Conservation (phyloP, 139 green algal genomes). For the Micractinium conductrix region DNA sequence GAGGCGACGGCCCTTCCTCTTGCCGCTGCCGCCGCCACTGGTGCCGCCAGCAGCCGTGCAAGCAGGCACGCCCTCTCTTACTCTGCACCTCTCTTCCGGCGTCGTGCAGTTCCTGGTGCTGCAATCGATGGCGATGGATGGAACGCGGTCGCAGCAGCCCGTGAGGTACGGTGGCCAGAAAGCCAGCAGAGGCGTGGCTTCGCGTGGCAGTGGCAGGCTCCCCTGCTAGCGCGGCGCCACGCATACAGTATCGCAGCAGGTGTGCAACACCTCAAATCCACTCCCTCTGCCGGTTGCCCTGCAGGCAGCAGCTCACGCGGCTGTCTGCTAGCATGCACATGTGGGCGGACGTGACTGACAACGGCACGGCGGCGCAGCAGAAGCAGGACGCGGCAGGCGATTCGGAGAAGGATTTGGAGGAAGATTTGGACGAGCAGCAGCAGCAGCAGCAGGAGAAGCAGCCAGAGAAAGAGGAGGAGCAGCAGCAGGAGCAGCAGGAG, state of each 20-base stretch:
- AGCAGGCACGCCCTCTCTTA: not conserved
- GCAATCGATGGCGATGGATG: slow-evolving; percentile 1
- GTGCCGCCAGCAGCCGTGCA: not conserved
- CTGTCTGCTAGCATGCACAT: not conserved
- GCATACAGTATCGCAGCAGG: no score
- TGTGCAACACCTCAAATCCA: no score
- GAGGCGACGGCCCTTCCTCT: not conserved
- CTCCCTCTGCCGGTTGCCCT: no score
- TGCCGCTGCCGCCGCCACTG: not conserved
- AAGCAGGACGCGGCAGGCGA: not conserved
- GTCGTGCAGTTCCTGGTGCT: slow-evolving; percentile 4
- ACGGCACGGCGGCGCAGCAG: not conserved
- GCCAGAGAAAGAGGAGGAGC: not conserved
- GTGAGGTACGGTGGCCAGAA: no score
- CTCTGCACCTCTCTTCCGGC: no score
- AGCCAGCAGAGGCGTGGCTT: no score
- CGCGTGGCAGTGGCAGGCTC: no score
- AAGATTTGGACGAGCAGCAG: not conserved
- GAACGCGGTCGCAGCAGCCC: not conserved
- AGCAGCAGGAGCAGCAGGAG: not conserved
- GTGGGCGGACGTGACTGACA: not conserved
- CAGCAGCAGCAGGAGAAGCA: not conserved
- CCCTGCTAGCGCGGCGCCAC: no score
- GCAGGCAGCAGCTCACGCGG: not conserved
- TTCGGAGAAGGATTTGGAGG: no score